A percentile compares a stretch with the other conserved stretches of the same genome.
Evolutionary conservation across 202 grass and related monocot genomes (phyloP).

Genomic region (Carex arenaria): DNA sequence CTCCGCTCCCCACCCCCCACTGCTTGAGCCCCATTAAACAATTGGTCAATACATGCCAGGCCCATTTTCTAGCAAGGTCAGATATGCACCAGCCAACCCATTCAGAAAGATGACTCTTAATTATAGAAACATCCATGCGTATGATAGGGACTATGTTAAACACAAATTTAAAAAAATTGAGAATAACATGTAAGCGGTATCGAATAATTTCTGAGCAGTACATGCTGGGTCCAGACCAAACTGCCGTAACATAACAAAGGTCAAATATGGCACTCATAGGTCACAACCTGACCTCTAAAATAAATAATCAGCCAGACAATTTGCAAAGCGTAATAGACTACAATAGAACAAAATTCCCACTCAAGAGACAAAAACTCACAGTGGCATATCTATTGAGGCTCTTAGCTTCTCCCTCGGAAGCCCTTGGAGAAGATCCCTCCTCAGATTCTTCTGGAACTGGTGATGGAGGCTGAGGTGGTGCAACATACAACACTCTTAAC

Average conservation of each 20-base stretch:
- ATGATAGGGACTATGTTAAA: not conserved
- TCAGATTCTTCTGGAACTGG: constrained; percentile 82
- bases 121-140: not conserved
- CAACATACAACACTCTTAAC: constrained; percentile 76
- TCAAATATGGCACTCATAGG: not conserved
- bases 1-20: not conserved
- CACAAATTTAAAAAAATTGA: not conserved
- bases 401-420: constrained; percentile 52
- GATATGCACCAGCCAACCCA: not conserved
- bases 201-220: not conserved
- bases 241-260: too few species aligned
- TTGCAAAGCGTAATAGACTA: not conserved
- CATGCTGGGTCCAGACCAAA: constrained; percentile 1
- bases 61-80: not conserved
- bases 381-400: constrained; percentile 40
- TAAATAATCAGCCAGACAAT: not conserved
- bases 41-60: not conserved
- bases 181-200: not conserved
- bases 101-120: not conserved
- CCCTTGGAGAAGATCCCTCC: constrained; percentile 65
- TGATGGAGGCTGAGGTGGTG: constrained; percentile 76
- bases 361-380: constrained; percentile 46
- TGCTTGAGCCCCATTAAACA: not conserved
- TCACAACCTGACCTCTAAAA: constrained; percentile 11
- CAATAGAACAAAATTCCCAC: not conserved